Base-by-base conservation (phyloP, 140 eudicot genomes). In the Bidens hawaiensis region DNA sequence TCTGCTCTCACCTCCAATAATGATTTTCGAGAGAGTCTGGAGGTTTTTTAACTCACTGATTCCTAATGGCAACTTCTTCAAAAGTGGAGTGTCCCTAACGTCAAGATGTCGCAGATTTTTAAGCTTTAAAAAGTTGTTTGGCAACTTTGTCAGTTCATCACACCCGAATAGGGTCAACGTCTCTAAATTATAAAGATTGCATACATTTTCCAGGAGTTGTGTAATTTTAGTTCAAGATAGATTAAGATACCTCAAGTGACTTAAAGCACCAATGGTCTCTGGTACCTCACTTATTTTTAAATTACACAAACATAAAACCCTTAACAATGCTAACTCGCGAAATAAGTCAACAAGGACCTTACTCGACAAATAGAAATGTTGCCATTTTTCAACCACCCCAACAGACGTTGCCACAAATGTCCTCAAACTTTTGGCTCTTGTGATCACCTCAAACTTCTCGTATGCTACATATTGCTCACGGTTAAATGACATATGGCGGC, bases 391-490 rank as follows among this genome's bases (percentile, higher is more conserved):
- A 26, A 27, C 14, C 31, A 3, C 22, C 30, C 46, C 46, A 40
- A 67, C 56, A 21, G 72, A 63, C 34, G 72, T 46, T 10, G 81
- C 80, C 40, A 83, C 23, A 40, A 79, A 76, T 0, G 86, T 73
- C 5, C 83, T 67, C 46, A 83, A 24, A 21, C 47, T 51, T 17
- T 36, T 45, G 22, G 74, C 71, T 61, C 31, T 65, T 13, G 11
- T 3, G 19, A 73, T 57, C 12, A 43, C 23, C 56, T 43, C 11
- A 1, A 76, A 76, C 52, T 69, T 79, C 1, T 34, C 11, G 63
- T 27, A 61, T 15, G 46, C 51, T 21, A 66, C 76, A 36, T 16
- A 66, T 22, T 40, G 15, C 27, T 76, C 71, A 30, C 75, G 65
- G 17, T 33, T 27, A 50, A 76, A 79, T 0, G 87, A 77, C 43